phyloP scores from a whole-genome alignment of 257 asterid genomes.

The Penstemon eatonii region DNA sequence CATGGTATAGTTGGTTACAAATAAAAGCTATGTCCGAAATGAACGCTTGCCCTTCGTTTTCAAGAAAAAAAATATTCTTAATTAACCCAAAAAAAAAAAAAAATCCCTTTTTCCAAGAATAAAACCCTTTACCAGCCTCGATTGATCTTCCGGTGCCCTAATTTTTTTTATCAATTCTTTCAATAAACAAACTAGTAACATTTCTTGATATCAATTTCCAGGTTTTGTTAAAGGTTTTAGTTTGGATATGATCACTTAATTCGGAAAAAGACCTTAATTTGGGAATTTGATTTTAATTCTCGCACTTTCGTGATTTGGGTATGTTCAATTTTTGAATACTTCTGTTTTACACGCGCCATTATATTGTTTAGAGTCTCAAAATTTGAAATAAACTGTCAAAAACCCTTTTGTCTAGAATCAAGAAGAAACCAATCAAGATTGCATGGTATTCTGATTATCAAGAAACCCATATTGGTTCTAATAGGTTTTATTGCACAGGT shows the following conservation, averaged over 20 bases:
- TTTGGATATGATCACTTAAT: conserved; percentile 8
- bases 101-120: conserved; percentile 26
- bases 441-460: background rate
- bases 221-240: conserved; percentile 23
- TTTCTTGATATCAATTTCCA: conserved; percentile 22
- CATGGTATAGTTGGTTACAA: conserved; percentile 8
- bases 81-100: too few relatives aligned
- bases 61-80: background rate
- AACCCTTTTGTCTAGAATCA: background rate
- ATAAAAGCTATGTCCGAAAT: conserved; percentile 43
- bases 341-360: background rate
- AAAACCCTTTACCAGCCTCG: conserved; percentile 49
- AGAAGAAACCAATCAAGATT: background rate
- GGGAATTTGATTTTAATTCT: background rate
- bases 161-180: conserved; percentile 12
- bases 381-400: background rate
- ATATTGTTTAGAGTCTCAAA: background rate
- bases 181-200: conserved; percentile 12
- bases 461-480: background rate
- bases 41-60: conserved; percentile 42
- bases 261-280: conserved; percentile 1
- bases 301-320: conserved; percentile 28
- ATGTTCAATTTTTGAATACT: conserved; percentile 6
- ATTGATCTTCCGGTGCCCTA: conserved; percentile 26
- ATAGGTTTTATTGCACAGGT: background rate